phyloP scores from a whole-genome alignment of 1,139 yeast species.

The Debaryomycetaceae sp. region DNA sequence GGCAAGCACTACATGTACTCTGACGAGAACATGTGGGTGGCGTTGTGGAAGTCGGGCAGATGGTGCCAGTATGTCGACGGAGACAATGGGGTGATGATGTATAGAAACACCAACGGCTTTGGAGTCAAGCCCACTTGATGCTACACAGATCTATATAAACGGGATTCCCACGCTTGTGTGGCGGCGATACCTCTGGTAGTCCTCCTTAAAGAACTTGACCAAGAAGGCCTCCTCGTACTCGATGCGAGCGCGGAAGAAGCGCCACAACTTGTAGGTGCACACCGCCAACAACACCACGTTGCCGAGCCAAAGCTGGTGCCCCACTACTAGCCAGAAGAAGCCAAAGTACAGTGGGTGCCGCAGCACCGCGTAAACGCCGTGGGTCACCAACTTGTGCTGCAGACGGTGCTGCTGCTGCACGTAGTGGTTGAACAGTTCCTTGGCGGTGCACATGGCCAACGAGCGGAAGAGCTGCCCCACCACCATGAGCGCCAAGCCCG shows the following conservation, averaged over 20 bases:
- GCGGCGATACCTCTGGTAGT: conserved; percentile 52
- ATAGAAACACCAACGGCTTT: conserved; percentile 48
- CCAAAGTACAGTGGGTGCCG: conserved; percentile 94
- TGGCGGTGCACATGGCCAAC: conserved; percentile 83
- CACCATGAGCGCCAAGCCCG: conserved; percentile 45
- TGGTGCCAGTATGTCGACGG: conserved; percentile 59
- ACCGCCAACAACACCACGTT: conserved; percentile 35
- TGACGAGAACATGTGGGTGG: conserved; percentile 55
- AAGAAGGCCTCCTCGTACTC: conserved; percentile 64
- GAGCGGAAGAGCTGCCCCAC: conserved; percentile 69
- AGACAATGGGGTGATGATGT: conserved; percentile 57
- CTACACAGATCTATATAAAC: conserved; percentile 69
- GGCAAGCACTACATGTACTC: conserved; percentile 51
- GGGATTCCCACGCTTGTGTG: conserved; percentile 61
- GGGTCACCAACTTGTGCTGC: conserved; percentile 63
- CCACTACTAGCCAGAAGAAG: conserved; percentile 90
- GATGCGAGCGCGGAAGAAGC: conserved; percentile 67
- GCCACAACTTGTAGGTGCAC: conserved; percentile 45
- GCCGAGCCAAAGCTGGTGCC: conserved; percentile 66
- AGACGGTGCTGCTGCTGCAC: conserved; percentile 51
- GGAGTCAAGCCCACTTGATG: conserved; percentile 28
- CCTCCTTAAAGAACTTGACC: conserved; percentile 62
- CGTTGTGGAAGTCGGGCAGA: conserved; percentile 55
- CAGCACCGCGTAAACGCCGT: conserved; percentile 61
- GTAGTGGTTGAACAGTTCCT: conserved; percentile 80